These are phyloP conservation scores for Aspergillus baeticus DNA, from an alignment of 495 filamentous ascomycete species.

Conservation along the genomic window DNA sequence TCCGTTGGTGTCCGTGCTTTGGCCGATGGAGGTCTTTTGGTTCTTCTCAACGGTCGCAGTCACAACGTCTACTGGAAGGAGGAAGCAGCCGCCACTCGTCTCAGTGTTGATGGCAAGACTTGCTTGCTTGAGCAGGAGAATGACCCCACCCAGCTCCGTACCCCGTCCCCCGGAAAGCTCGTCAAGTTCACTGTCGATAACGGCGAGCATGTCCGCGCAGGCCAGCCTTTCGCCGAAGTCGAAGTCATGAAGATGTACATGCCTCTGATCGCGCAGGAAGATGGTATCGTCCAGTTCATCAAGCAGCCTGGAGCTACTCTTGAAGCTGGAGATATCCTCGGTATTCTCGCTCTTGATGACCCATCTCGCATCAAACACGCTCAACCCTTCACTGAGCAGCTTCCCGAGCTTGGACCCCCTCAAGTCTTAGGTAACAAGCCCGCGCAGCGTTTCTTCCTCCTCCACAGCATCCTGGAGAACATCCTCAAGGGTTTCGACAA, in stretches of 20 bases:
- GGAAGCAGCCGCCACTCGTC: slow-evolving; percentile 89
- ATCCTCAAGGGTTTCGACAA: slow-evolving; percentile 96
- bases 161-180: slow-evolving; percentile 94
- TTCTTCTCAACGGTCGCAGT: slow-evolving; percentile 83
- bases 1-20: slow-evolving; percentile 89
- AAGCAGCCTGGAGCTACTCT: slow-evolving; percentile 99
- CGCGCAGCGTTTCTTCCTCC: slow-evolving; percentile 77
- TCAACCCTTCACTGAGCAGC: slow-evolving; percentile 89
- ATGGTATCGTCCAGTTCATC: slow-evolving; percentile 95
- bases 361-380: slow-evolving; percentile 96
- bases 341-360: slow-evolving; percentile 94
- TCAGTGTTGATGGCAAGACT: slow-evolving; percentile 97
- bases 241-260: slow-evolving; percentile 99
- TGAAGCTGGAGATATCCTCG: slow-evolving; percentile 97
- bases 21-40: slow-evolving; percentile 90
- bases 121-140: slow-evolving; percentile 98
- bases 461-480: slow-evolving; percentile 77
- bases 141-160: slow-evolving; percentile 94
- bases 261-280: slow-evolving; percentile 95
- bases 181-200: slow-evolving; percentile 98
- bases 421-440: slow-evolving; percentile 89
- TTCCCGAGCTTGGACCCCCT: slow-evolving; percentile 83
- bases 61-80: slow-evolving; percentile 99
- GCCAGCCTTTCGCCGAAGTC: slow-evolving; percentile 93
- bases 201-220: slow-evolving; percentile 89